Conservation (phyloP, 2,329 filamentous ascomycete species). For the Pseudofabraea citricarpa region DNA sequence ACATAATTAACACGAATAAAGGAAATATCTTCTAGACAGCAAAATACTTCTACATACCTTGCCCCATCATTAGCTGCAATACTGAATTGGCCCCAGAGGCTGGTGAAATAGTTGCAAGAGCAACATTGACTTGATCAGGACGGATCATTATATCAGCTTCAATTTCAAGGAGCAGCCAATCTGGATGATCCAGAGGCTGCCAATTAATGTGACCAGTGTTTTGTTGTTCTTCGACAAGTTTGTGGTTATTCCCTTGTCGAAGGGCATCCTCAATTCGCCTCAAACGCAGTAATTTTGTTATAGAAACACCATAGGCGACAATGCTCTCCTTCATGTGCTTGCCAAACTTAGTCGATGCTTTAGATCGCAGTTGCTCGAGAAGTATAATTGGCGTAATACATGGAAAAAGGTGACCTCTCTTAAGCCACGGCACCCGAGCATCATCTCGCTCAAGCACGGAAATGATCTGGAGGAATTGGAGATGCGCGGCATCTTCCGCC, state of each 20-base stretch:
- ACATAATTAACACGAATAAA: too few species aligned
- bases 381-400: slow-evolving; percentile 33
- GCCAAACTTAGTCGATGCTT: slow-evolving; percentile 25
- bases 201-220: slow-evolving; percentile 36
- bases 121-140: slow-evolving; percentile 56
- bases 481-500: neutral
- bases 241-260: slow-evolving; percentile 24
- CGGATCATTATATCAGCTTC: slow-evolving; percentile 61
- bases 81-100: slow-evolving; percentile 49
- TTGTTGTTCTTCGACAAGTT: slow-evolving; percentile 31
- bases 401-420: slow-evolving; percentile 35
- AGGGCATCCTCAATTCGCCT: slow-evolving; percentile 35
- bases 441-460: slow-evolving; percentile 6
- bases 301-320: slow-evolving; percentile 32
- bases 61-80: slow-evolving; percentile 63
- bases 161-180: slow-evolving; percentile 65
- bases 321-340: slow-evolving; percentile 31
- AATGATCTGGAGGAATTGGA: slow-evolving; percentile 1
- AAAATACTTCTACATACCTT: slow-evolving; percentile 42
- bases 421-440: slow-evolving; percentile 30
- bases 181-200: slow-evolving; percentile 36
- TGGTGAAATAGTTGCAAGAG: slow-evolving; percentile 53
- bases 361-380: slow-evolving; percentile 37
- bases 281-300: slow-evolving; percentile 38
- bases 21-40: neutral